Evolutionary conservation across 2,329 filamentous ascomycete genomes (phyloP), one percentile per base, ranked within the genome.

Genomic region (Colletotrichum theobromicola): DNA sequence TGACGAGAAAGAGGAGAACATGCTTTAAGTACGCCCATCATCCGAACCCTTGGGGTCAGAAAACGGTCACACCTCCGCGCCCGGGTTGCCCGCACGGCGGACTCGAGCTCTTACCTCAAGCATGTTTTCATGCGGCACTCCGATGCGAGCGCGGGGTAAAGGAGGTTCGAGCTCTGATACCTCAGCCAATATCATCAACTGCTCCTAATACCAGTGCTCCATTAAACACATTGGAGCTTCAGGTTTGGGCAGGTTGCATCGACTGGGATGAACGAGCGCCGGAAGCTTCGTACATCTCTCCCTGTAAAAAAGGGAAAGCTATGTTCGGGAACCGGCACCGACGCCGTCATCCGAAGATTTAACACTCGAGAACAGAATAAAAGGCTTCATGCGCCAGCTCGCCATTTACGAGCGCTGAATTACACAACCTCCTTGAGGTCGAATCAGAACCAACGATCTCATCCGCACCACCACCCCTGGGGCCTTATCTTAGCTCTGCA

Each of bases 131-230:
- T 57, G 32, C 61, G 32, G 55, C 67, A 57, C 37, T 57, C 61
- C 67, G 61, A 74, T 74, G 72, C 72, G 72, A 74, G 67, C 28
- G 53, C 37, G 68, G 66, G 30, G 28, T 24, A 16, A 18, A 60
- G 26, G 50, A 30, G n/a, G 61, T 35, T 1, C 26, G 34, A 65
- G 68, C n/a, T 21, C 28, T 15, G 9, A 30, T 7, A 34, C 6
- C 28, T 60, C 15, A 15, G 7, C 28, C 5, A 60, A 7, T 30
- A n/a, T 8, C 10, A 34, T 21, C 50, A n/a, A 2, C 3, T 10
- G 9, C 37, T 46, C 37, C 18, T 9, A 12, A n/a, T n/a, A 3
- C 4, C 18, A 50, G n/a, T 28, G 7, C 53, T 15, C 24, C 2
- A 18, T 0, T 4, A 46, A 34, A 10, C 4, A 13, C 2, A 16